Evolutionary conservation across 805 yeast species (phyloP), one percentile per base, ranked within the genome.

Genomic region (Isabelozyma rhagii): DNA sequence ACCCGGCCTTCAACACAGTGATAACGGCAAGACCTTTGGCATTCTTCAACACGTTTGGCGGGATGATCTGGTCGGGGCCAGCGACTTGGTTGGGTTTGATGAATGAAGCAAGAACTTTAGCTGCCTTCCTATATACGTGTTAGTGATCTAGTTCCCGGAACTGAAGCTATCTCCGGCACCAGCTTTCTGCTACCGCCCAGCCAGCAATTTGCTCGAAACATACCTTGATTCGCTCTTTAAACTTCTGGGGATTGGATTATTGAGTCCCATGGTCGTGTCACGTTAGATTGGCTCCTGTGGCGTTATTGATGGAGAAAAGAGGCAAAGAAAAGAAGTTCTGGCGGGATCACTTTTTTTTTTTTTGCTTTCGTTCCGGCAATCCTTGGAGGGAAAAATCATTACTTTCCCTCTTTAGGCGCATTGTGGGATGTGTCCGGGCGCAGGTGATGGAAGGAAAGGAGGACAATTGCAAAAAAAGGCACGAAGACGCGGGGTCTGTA

Each of bases 1-100:
- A 93, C 2, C 99, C 99, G 4, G 98, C 99, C 67, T 94, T 93
- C 50, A 93, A 75, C n/a, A 94, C 97, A 0, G 98, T 93, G 55
- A 93, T 79, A 39, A 93, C 72, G 4, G 96, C 97, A 47, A 93
- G 77, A 29, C 99, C 99, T 64, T 90, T 89, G 40, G 99, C 98
- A 62, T 88, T 85, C 55, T 87, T 83, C 52, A 93, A 77, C 3
- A 93, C 83, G 28, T 84, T 84, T 25, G 96, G 96, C 2, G 99
- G 99, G 53, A 93, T 93, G 47, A 93, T 84, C 58, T 85, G 68
- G 55, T 91, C 96, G 14, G 93, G 91, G 43, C 97, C 96, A 21
- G 89, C 81, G 47, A 91, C 76, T 69, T 93, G 98, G 70, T 94
- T 93, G 8, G 99, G 98, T 69, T 93, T 93, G 61, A 94, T 80